Evolutionary conservation across 2,329 filamentous ascomycete species (phyloP).

Genomic region (Aspergillus ochraceoroseus): DNA sequence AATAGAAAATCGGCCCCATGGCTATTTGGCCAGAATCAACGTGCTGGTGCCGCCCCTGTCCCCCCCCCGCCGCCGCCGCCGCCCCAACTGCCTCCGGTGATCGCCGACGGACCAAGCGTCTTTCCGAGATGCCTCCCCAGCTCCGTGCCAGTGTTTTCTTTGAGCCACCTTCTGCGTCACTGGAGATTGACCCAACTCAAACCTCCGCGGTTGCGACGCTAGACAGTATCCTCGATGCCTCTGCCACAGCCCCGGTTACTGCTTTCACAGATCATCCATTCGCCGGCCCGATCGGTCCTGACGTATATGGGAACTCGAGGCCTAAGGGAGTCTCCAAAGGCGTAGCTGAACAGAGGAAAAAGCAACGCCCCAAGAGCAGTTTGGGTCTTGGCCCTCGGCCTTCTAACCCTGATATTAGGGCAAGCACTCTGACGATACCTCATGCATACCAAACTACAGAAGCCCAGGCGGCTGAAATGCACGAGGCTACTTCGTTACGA

Average conservation of each 20-base stretch:
- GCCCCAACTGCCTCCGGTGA: no score
- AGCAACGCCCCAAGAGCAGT: conserved; percentile 30
- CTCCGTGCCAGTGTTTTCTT: conserved; percentile 90
- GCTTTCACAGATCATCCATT: conserved; percentile 89
- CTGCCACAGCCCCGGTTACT: conserved; percentile 76
- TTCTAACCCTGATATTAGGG: conserved; percentile 18
- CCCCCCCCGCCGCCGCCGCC: no score
- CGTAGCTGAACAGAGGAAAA: conserved; percentile 27
- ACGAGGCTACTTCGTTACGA: conserved; percentile 21
- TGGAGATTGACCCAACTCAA: conserved; percentile 57
- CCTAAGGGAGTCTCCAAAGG: conserved; percentile 27
- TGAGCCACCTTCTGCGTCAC: conserved; percentile 58
- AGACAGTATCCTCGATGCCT: conserved; percentile 87
- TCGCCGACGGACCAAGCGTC: conserved; percentile 32
- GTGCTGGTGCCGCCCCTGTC: no score
- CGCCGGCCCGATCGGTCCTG: conserved; percentile 67
- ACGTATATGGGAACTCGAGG: conserved; percentile 61
- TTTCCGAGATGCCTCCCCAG: conserved; percentile 65
- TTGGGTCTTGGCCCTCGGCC: conserved; percentile 23
- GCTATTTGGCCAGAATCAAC: conserved; percentile 31
- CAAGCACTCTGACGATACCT: conserved; percentile 13
- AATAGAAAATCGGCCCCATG: conserved; percentile 51
- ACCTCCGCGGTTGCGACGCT: conserved; percentile 84
- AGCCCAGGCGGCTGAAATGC: conserved; percentile 19
- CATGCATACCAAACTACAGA: conserved; percentile 18